Percentiles rank a stretch among this genome's conserved stretches.
Evolutionary conservation across 2,329 filamentous ascomycete species (phyloP).

Genomic region (Colletotrichum sp.): DNA sequence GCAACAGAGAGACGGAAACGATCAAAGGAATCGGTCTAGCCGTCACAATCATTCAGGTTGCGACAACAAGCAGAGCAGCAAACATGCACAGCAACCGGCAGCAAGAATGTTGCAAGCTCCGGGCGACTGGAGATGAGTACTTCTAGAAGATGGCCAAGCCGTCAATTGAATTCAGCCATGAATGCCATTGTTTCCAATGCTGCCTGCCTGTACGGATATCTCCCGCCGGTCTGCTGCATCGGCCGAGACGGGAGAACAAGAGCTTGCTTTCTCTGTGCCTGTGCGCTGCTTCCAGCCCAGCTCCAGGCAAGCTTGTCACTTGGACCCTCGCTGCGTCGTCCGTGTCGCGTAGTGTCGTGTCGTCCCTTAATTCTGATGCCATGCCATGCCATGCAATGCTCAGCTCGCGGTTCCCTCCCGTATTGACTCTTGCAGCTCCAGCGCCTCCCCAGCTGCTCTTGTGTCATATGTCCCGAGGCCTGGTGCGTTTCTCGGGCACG

Average conservation of each 20-base stretch:
- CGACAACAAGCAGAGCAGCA: neutral
- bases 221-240: neutral
- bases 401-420: neutral
- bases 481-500: conserved; percentile 1
- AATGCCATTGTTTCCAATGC: neutral
- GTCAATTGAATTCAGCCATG: neutral
- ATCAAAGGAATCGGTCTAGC: neutral
- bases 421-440: neutral
- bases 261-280: neutral
- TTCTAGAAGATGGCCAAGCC: neutral
- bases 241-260: neutral
- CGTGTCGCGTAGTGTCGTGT: neutral
- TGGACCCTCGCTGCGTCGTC: neutral
- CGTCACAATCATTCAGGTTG: neutral
- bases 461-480: neutral
- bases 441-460: neutral
- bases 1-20: neutral
- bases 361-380: neutral
- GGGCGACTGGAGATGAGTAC: neutral
- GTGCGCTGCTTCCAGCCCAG: neutral
- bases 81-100: neutral
- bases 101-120: conserved; percentile 8
- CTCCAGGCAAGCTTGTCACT: neutral
- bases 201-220: neutral
- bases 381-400: neutral